A percentile compares a stretch with the other conserved stretches of the same genome.
These are phyloP conservation scores for Allomyces macrogynus DNA, from an alignment of 192 early-diverging fungal genomes.

Conservation along the genomic window DNA sequence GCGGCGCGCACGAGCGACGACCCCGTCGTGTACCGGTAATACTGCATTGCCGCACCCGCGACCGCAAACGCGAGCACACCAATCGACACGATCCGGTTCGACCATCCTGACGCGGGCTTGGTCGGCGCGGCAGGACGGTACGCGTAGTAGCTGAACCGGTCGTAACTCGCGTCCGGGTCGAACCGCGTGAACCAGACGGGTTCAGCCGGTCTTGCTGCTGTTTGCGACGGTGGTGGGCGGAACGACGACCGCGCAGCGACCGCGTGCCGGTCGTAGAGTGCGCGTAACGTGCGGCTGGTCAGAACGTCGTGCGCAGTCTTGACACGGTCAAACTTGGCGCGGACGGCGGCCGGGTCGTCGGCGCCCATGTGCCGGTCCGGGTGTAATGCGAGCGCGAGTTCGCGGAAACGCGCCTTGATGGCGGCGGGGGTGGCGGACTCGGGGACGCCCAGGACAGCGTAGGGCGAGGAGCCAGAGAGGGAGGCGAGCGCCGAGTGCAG, in stretches of 20 bases:
- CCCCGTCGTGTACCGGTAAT: neutral
- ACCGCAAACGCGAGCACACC: neutral
- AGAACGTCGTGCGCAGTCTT: neutral
- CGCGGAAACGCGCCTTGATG: neutral
- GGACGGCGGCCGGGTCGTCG: neutral
- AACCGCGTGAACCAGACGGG: neutral
- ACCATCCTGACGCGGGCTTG: neutral
- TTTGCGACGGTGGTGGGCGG: neutral
- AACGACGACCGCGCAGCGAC: neutral
- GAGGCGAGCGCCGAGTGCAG: neutral
- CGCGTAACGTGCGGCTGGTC: neutral
- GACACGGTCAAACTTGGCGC: neutral
- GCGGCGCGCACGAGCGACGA: neutral
- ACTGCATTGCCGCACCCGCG: neutral
- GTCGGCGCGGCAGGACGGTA: neutral
- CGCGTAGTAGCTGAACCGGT: neutral
- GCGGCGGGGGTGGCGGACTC: too few relatives aligned
- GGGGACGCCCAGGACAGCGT: neutral
- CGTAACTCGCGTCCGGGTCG: neutral
- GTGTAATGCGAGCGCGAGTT: neutral
- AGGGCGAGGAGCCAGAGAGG: neutral
- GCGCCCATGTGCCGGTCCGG: neutral
- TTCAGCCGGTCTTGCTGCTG: neutral
- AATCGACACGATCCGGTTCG: neutral
- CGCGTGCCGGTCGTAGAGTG: neutral